Conservation (phyloP, 495 filamentous ascomycete species). For the Penicillium nucicola region DNA sequence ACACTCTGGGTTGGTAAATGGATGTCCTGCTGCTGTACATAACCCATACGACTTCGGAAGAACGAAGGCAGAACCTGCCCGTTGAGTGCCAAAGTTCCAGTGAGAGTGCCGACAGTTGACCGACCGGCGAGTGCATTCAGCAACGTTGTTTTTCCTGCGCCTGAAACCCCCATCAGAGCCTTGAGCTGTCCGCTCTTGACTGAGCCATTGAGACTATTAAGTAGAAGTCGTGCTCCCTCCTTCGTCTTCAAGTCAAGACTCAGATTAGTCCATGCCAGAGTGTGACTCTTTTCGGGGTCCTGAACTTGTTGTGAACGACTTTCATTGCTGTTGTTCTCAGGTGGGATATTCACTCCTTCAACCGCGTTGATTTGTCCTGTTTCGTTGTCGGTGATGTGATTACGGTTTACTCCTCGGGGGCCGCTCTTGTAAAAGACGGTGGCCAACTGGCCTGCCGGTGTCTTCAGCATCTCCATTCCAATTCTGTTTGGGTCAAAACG, state of each 20-base stretch:
- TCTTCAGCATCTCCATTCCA: constrained; percentile 11
- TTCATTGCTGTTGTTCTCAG: neutral
- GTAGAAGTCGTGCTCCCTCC: no score
- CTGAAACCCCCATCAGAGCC: constrained; percentile 66
- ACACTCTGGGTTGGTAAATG: constrained; percentile 51
- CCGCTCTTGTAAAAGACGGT: no score
- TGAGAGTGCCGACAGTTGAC: constrained; percentile 20
- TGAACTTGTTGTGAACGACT: neutral
- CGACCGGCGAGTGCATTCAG: constrained; percentile 44
- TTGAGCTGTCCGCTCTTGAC: constrained; percentile 43
- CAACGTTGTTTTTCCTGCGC: constrained; percentile 69
- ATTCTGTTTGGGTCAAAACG: neutral
- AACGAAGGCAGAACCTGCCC: constrained; percentile 22
- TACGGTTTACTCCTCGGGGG: no score
- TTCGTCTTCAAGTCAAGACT: no score
- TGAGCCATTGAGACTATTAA: no score
- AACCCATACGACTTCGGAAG: constrained; percentile 52
- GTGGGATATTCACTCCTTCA: no score
- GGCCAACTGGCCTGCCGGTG: neutral
- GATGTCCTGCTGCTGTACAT: constrained; percentile 69
- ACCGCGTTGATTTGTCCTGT: no score
- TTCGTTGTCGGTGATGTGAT: no score
- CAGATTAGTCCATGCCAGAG: no score
- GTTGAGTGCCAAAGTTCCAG: constrained; percentile 28
- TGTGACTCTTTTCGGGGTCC: neutral